phyloP scores from a whole-genome alignment of 2,329 filamentous ascomycete species.

The Paraconiothyrium brasiliense region DNA sequence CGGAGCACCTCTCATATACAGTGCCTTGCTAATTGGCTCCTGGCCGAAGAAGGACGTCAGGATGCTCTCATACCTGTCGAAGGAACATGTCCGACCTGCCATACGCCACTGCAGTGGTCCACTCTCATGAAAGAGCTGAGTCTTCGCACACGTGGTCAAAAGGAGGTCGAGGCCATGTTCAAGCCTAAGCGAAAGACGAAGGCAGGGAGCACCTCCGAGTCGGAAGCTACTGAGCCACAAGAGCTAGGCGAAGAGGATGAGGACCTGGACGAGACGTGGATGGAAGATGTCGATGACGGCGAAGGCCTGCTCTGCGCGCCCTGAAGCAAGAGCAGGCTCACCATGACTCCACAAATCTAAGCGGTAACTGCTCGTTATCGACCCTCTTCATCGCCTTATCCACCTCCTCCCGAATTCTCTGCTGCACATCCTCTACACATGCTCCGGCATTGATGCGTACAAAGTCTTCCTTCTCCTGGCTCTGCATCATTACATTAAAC shows the following conservation, averaged over 20 bases:
- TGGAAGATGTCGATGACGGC: constrained; percentile 41
- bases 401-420: constrained; percentile 39
- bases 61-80: constrained; percentile 70
- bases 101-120: constrained; percentile 71
- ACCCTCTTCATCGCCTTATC: constrained; percentile 36
- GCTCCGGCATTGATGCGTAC: constrained; percentile 64
- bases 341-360: constrained; percentile 44
- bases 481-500: constrained; percentile 67
- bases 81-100: constrained; percentile 78
- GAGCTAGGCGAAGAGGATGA: constrained; percentile 39
- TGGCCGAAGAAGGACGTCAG: constrained; percentile 51
- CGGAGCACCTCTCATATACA: constrained; percentile 61
- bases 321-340: constrained; percentile 21
- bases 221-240: constrained; percentile 23
- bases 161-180: constrained; percentile 75
- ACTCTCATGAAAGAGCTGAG: constrained; percentile 85
- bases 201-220: constrained; percentile 31
- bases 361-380: constrained; percentile 26
- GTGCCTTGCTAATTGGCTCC: constrained; percentile 64
- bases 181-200: constrained; percentile 60
- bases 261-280: constrained; percentile 48
- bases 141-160: constrained; percentile 73
- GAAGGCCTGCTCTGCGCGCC: constrained; percentile 28
- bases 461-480: constrained; percentile 62
- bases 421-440: constrained; percentile 61